Evolutionary conservation across 2,329 filamentous ascomycete species (phyloP).

Genomic region (Fusarium sulawesiense): DNA sequence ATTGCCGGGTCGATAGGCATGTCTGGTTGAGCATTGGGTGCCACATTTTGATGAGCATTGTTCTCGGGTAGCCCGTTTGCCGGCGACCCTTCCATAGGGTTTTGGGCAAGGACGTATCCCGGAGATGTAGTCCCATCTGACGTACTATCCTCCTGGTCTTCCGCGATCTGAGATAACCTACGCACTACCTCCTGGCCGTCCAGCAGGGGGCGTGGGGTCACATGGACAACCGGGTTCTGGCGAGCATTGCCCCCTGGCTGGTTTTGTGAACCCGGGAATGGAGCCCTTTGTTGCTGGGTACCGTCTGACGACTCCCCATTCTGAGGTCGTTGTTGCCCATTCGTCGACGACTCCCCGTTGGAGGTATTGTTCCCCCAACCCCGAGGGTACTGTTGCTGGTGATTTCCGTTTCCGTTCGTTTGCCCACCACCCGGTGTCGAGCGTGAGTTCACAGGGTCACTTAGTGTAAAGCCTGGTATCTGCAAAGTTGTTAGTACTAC

Average conservation of each 20-base stretch:
- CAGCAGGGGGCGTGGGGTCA: not conserved
- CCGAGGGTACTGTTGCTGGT: not conserved
- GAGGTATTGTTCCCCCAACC: no score
- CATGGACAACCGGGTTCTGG: not conserved
- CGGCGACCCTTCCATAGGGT: not conserved
- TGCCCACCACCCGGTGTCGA: not conserved
- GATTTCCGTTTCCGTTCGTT: not conserved
- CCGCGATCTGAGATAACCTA: not conserved
- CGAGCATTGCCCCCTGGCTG: not conserved
- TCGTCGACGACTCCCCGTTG: not conserved
- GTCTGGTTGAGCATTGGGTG: not conserved
- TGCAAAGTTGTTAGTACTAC: not conserved
- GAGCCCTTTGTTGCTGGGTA: not conserved
- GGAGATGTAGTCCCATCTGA: not conserved
- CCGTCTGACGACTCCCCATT: no score
- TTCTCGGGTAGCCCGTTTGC: not conserved
- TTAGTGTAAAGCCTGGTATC: not conserved
- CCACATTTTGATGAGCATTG: not conserved
- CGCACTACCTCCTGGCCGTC: no score
- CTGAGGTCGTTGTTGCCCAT: not conserved
- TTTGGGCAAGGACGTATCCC: not conserved
- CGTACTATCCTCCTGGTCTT: not conserved
- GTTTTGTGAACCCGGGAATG: not conserved
- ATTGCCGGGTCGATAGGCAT: not conserved
- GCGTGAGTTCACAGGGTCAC: not conserved